A percentile compares a stretch with the other conserved stretches of the same genome.
Conservation (phyloP, 2,329 filamentous ascomycete species). For the Westerdykella aurantiaca region DNA sequence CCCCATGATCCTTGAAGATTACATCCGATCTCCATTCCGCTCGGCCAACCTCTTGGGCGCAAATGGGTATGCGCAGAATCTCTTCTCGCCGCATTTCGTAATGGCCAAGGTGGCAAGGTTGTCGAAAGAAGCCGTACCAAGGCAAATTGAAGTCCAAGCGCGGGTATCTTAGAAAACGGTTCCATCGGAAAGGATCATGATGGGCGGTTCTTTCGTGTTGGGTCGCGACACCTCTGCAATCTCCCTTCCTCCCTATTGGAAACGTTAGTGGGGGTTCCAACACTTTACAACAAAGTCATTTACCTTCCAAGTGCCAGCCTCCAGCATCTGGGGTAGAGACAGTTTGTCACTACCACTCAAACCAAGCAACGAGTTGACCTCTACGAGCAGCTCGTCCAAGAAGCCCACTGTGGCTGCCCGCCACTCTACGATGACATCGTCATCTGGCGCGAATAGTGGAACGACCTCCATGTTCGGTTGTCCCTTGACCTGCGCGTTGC, state of each 20-base stretch:
- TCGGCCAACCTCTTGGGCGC: neutral
- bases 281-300: slow-evolving; percentile 24
- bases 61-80: too few relatives aligned
- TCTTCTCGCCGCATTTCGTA: too few relatives aligned
- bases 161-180: slow-evolving; percentile 73
- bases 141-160: slow-evolving; percentile 25
- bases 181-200: slow-evolving; percentile 92
- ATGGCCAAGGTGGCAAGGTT: too few relatives aligned
- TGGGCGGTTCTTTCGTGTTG: slow-evolving; percentile 93
- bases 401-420: slow-evolving; percentile 69
- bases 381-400: slow-evolving; percentile 62
- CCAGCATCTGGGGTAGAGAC: slow-evolving; percentile 79
- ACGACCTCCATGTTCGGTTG: slow-evolving; percentile 68
- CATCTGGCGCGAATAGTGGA: slow-evolving; percentile 65
- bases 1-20: slow-evolving; percentile 4
- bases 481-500: slow-evolving; percentile 66
- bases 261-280: slow-evolving; percentile 6
- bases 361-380: slow-evolving; percentile 63
- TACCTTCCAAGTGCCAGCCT: slow-evolving; percentile 98
- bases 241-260: slow-evolving; percentile 74
- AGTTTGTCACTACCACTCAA: slow-evolving; percentile 65
- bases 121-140: neutral
- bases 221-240: slow-evolving; percentile 92
- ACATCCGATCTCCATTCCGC: neutral
- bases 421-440: slow-evolving; percentile 78